Evolutionary conservation across 768 basidiomycete species (phyloP), one percentile per base, ranked within the genome.

Genomic region (Leucocoprinus birnbaumii): DNA sequence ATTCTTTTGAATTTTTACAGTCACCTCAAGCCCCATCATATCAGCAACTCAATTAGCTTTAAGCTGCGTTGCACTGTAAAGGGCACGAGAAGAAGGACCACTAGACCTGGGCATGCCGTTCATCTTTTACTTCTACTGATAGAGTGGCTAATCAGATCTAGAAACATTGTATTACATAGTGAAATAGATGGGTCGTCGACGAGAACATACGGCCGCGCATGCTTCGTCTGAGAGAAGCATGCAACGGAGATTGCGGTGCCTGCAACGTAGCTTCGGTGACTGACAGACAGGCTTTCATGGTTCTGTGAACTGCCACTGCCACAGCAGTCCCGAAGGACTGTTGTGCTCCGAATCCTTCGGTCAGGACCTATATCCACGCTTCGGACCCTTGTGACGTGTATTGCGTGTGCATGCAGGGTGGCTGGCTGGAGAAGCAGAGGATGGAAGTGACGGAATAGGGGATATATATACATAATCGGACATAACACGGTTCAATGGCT

Each of bases 101-200:
- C 80, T 76, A 63, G 73, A 73, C 71, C 85, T 87, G 85, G 86
- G 86, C 86, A 85, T 87, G 84, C 78, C 82, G 78, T 80, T 77
- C 73, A 66, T 78, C 77, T 56, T 64, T 63, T 57, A 63, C 61
- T 59, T 60, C 64, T 60, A 80, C 68, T 69, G 83, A 74, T 75
- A 64, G 71, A 65, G 75, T 75, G 86, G 84, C 77, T 81, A 87
- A 88, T 88, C 86, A 86, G 85, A 72, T 77, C 73, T 73, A 78
- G 82, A 68, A 70, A 86, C 80, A 85, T 34, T 22, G 34, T 47
- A 14, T 18, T 34, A 46, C 43, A 54, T 31, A 34, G 45, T 34
- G 45, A 22, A 25, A 48, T 19, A 41, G 26, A 14, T 16, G 16
- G n/a, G 24, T 35, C 25, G 21, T 49, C 37, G 51, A 59, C 55